phyloP scores from a whole-genome alignment of 73 alveolate genomes.

The Paraurostyla sp. region DNA sequence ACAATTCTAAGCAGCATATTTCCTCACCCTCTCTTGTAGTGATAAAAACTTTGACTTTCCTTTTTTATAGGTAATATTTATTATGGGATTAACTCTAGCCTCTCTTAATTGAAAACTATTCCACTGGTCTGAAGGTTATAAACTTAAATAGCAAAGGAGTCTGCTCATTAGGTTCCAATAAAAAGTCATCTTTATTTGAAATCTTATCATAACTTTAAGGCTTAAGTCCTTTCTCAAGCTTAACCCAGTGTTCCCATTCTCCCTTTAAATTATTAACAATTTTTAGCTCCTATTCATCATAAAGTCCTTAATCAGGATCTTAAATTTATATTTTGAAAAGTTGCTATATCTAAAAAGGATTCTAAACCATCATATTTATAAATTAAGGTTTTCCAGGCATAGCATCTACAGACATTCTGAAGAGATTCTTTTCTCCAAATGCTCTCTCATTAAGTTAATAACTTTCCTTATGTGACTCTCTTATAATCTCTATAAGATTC shows the following conservation, averaged over 20 bases:
- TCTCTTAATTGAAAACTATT: background rate
- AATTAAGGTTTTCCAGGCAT: slow-evolving; percentile 33
- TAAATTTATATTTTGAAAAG: background rate
- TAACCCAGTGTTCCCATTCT: background rate
- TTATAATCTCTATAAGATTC: background rate
- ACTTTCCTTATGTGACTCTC: background rate
- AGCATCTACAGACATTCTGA: slow-evolving; percentile 3
- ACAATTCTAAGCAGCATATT: background rate
- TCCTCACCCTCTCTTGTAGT: background rate
- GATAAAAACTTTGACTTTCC: background rate
- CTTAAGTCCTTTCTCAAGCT: background rate
- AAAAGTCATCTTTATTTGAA: background rate
- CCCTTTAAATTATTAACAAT: background rate
- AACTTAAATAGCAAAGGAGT: background rate
- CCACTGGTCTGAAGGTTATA: slow-evolving; percentile 26
- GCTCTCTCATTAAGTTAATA: background rate
- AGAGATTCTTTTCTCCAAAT: background rate
- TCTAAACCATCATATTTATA: background rate
- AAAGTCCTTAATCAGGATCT: background rate
- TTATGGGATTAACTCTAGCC: background rate
- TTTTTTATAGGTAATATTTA: background rate
- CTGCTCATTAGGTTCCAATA: background rate
- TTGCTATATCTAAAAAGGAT: background rate
- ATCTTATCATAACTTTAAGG: background rate
- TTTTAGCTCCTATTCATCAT: background rate